Conservation (phyloP, 2,329 filamentous ascomycete species). For the Zasmidium cellare region DNA sequence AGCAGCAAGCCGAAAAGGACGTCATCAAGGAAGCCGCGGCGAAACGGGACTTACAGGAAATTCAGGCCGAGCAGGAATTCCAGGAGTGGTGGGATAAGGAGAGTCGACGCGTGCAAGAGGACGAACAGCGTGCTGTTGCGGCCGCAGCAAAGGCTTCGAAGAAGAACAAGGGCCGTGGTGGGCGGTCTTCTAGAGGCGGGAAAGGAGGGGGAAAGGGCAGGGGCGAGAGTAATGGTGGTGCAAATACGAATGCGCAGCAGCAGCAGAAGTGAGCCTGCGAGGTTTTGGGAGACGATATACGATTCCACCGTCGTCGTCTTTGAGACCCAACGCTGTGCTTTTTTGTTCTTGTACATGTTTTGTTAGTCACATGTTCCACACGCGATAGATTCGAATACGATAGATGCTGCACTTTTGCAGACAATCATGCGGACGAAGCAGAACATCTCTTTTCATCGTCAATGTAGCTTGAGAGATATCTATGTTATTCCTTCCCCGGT, state of each 20-base stretch:
- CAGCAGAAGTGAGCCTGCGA: not conserved
- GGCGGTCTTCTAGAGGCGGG: conserved; percentile 13
- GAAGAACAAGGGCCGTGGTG: conserved; percentile 22
- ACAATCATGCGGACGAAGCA: too few relatives aligned
- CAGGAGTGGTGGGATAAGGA: conserved; percentile 96
- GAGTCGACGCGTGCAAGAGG: conserved; percentile 60
- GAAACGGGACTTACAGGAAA: conserved; percentile 87
- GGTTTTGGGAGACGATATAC: not conserved
- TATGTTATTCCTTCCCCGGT: too few relatives aligned
- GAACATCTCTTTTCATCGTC: too few relatives aligned
- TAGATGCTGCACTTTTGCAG: not conserved
- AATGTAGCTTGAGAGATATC: too few relatives aligned
- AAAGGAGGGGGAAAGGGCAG: conserved; percentile 12
- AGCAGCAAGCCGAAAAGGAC: conserved; percentile 83
- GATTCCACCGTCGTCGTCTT: too few relatives aligned
- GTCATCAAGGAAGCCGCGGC: conserved; percentile 78
- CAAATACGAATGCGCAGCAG: not conserved
- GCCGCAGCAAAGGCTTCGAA: conserved; percentile 14
- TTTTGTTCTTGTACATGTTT: not conserved
- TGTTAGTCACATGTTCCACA: not conserved
- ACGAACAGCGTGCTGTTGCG: conserved; percentile 21
- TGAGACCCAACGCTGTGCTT: too few relatives aligned
- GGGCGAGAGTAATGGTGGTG: not conserved
- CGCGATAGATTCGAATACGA: not conserved
- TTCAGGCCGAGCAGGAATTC: conserved; percentile 95